These are phyloP conservation scores for Tillandsia fasciculata DNA, from an alignment of 176 grass and related monocot species.

Conservation along the genomic window DNA sequence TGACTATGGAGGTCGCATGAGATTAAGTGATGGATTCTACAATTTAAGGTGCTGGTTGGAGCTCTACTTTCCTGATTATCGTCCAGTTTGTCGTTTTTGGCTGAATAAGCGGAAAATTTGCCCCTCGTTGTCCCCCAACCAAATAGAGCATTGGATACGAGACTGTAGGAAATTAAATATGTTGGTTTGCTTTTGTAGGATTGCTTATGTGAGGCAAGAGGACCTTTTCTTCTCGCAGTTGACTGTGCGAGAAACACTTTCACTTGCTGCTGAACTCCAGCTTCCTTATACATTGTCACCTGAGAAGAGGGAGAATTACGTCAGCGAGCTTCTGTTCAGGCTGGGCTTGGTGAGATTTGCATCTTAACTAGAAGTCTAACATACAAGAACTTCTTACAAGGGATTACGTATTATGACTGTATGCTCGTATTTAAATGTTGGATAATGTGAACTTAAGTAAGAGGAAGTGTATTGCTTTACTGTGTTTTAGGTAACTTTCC, in stretches of 20 bases:
- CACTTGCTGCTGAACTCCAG: constrained; percentile 82
- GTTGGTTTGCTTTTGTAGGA: constrained; percentile 29
- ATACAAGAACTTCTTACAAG: too few relatives aligned
- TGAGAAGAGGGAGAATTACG: constrained; percentile 60
- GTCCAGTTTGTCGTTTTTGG: too few relatives aligned
- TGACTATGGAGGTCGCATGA: too few relatives aligned
- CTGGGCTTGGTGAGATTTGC: constrained; percentile 62
- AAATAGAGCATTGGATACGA: too few relatives aligned
- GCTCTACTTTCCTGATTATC: too few relatives aligned
- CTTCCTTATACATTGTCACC: constrained; percentile 47
- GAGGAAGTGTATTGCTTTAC: not conserved
- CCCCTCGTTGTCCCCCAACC: too few relatives aligned
- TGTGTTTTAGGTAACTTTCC: not conserved
- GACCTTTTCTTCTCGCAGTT: constrained; percentile 91
- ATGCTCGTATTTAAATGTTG: not conserved
- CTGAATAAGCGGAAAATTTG: too few relatives aligned
- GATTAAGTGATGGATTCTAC: too few relatives aligned
- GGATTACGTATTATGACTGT: not conserved
- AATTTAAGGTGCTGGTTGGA: too few relatives aligned
- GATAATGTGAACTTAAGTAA: not conserved
- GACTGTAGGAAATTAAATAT: not conserved
- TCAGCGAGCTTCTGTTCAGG: constrained; percentile 70
- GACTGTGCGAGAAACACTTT: constrained; percentile 70
- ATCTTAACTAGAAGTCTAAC: not conserved
- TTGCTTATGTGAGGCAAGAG: constrained; percentile 80